A percentile compares a stretch with the other conserved stretches of the same genome.
phyloP scores from a whole-genome alignment of 1,284 basidiomycete genomes.

The Lignosus rhinocerotis region DNA sequence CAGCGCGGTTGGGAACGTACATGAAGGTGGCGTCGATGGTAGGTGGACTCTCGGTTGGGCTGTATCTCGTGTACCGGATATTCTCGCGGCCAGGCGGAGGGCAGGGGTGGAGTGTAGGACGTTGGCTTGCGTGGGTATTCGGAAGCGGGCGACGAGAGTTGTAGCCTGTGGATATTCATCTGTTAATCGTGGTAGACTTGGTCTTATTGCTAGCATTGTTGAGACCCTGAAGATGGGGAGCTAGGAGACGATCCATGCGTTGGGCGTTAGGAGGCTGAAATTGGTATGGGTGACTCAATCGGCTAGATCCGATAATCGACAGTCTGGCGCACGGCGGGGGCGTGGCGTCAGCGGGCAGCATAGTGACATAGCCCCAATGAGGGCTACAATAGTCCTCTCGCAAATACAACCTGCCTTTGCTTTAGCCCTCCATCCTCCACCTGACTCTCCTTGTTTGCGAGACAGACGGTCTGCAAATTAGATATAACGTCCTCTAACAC shows the following conservation, averaged over 20 bases:
- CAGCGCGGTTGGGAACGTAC: constrained; percentile 67
- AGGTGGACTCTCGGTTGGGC: constrained; percentile 68
- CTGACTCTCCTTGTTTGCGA: neutral
- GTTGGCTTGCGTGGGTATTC: constrained; percentile 62
- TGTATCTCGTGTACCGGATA: constrained; percentile 69
- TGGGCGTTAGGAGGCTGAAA: neutral
- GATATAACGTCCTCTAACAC: neutral
- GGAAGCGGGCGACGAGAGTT: constrained; percentile 38
- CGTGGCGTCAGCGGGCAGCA: constrained; percentile 32
- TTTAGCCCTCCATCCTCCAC: constrained; percentile 24
- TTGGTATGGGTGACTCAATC: constrained; percentile 9
- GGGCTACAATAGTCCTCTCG: constrained; percentile 26
- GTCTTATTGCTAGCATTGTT: neutral
- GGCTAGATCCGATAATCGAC: constrained; percentile 38
- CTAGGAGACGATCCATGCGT: constrained; percentile 1
- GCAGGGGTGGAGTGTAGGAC: constrained; percentile 49
- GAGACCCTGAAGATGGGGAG: constrained; percentile 6
- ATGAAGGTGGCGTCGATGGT: constrained; percentile 67
- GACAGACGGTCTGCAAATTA: neutral
- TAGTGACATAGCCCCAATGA: constrained; percentile 26
- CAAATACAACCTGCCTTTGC: constrained; percentile 19
- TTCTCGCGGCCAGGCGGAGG: constrained; percentile 59
- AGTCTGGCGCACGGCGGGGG: constrained; percentile 28
- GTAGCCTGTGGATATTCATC: constrained; percentile 19
- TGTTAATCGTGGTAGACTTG: constrained; percentile 9